A percentile compares a stretch with the other conserved stretches of the same genome.
These are phyloP conservation scores for Starmerella stigmatis DNA, from an alignment of 805 yeast genomes.

Conservation along the genomic window DNA sequence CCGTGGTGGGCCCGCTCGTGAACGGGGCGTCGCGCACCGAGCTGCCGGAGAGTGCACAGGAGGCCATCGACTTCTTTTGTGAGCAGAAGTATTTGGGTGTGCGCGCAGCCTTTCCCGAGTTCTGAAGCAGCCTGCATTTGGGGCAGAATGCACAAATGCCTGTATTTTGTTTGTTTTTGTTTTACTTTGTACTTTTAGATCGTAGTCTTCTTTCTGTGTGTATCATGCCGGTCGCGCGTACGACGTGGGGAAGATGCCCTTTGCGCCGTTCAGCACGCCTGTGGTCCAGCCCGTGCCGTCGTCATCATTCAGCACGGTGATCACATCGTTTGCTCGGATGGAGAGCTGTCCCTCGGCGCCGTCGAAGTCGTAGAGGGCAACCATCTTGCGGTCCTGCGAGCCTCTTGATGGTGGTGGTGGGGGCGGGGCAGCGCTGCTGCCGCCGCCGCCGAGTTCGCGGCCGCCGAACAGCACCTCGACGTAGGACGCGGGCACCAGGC, in stretches of 20 bases:
- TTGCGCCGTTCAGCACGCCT: slow-evolving; percentile 60
- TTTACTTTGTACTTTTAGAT: background rate
- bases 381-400: slow-evolving; percentile 24
- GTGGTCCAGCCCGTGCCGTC: slow-evolving; percentile 91
- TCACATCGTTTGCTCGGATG: slow-evolving; percentile 60
- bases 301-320: slow-evolving; percentile 52
- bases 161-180: too few species aligned
- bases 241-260: slow-evolving; percentile 70
- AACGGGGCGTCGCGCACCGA: slow-evolving; percentile 13
- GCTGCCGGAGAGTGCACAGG: slow-evolving; percentile 30
- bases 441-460: slow-evolving; percentile 1
- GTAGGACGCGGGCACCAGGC: slow-evolving; percentile 81
- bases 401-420: slow-evolving; percentile 59
- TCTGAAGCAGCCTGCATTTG: too few species aligned
- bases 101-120: slow-evolving; percentile 13
- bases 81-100: slow-evolving; percentile 27
- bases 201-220: background rate
- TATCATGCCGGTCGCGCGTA: slow-evolving; percentile 37
- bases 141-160: too few species aligned
- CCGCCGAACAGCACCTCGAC: slow-evolving; percentile 38
- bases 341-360: slow-evolving; percentile 72
- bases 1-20: slow-evolving; percentile 30
- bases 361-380: slow-evolving; percentile 62
- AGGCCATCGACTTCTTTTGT: slow-evolving; percentile 28
- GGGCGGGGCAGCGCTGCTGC: slow-evolving; percentile 43